Conservation (phyloP, 2,329 filamentous ascomycete genomes). For the Alternaria postmessia region DNA sequence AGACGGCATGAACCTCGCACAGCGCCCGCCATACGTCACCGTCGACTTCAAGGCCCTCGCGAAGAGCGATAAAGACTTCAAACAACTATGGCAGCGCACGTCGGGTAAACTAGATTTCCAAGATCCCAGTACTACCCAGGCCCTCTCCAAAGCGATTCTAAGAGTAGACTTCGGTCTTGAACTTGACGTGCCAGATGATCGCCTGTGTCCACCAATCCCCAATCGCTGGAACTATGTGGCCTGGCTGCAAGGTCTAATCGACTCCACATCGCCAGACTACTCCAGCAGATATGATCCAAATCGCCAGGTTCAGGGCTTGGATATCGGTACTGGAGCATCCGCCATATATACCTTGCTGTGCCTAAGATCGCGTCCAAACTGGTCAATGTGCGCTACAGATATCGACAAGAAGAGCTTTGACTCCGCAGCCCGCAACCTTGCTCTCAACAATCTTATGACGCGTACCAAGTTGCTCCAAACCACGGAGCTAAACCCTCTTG, state of each 20-base stretch:
- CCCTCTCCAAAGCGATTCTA: constrained; percentile 80
- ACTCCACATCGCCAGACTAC: constrained; percentile 66
- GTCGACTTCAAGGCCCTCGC: constrained; percentile 71
- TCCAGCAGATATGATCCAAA: constrained; percentile 57
- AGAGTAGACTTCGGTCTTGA: constrained; percentile 76
- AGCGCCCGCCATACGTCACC: constrained; percentile 59
- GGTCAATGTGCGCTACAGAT: constrained; percentile 68
- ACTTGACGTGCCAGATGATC: constrained; percentile 75
- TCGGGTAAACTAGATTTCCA: constrained; percentile 79
- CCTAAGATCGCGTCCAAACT: constrained; percentile 70
- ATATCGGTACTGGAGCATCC: constrained; percentile 90
- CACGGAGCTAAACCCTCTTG: constrained; percentile 60
- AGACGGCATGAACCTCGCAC: constrained; percentile 27
- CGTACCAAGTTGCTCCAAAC: constrained; percentile 72
- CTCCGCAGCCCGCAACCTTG: constrained; percentile 73
- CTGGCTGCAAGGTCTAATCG: constrained; percentile 84
- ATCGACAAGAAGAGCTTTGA: constrained; percentile 75
- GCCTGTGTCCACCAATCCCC: constrained; percentile 83
- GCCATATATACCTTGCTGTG: constrained; percentile 90
- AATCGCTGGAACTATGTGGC: constrained; percentile 85
- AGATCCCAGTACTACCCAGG: constrained; percentile 76
- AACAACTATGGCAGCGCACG: constrained; percentile 55
- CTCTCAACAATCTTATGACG: constrained; percentile 68
- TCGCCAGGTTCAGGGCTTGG: constrained; percentile 72
- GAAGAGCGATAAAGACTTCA: constrained; percentile 66